A percentile compares a stretch with the other conserved stretches of the same genome.
Evolutionary conservation across 371 early-diverging fungal species (phyloP).

Genomic region (Mucor saturninus): DNA sequence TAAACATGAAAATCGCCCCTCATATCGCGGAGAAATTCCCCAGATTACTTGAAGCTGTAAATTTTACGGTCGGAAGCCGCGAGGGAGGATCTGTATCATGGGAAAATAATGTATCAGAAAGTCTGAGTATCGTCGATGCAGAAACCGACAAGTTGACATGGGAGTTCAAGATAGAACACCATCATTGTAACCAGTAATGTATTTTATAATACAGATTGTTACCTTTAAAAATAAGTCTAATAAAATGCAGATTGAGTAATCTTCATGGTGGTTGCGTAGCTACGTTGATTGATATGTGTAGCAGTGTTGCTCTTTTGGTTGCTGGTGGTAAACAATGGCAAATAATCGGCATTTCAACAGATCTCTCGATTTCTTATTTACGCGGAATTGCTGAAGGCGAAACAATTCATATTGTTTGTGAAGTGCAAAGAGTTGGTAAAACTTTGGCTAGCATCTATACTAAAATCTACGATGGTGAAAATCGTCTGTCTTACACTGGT

Average conservation of each 20-base stretch:
- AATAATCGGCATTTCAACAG: constrained; percentile 45
- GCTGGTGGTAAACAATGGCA: constrained; percentile 34
- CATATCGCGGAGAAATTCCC: constrained; percentile 21
- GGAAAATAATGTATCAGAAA: constrained; percentile 9
- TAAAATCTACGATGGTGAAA: constrained; percentile 35
- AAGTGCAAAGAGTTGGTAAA: constrained; percentile 43
- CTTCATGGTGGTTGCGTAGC: constrained; percentile 55
- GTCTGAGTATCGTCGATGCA: constrained; percentile 17
- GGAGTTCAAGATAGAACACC: constrained; percentile 39
- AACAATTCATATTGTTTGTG: constrained; percentile 40
- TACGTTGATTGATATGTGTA: constrained; percentile 52
- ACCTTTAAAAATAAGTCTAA: not conserved
- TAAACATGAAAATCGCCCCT: constrained; percentile 19
- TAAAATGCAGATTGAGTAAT: constrained; percentile 28
- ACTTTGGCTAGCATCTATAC: constrained; percentile 43
- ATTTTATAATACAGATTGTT: not conserved
- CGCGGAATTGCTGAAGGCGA: constrained; percentile 36
- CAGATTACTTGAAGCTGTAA: constrained; percentile 3
- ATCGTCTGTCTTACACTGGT: constrained; percentile 42
- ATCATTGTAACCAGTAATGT: constrained; percentile 42
- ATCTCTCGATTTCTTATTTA: constrained; percentile 40
- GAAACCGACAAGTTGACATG: constrained; percentile 34
- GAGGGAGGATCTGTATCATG: constrained; percentile 9
- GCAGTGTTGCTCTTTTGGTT: constrained; percentile 39
- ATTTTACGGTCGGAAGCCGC: not conserved